phyloP scores from a whole-genome alignment of 805 yeast genomes.

The Monosporozyma aquatica region DNA sequence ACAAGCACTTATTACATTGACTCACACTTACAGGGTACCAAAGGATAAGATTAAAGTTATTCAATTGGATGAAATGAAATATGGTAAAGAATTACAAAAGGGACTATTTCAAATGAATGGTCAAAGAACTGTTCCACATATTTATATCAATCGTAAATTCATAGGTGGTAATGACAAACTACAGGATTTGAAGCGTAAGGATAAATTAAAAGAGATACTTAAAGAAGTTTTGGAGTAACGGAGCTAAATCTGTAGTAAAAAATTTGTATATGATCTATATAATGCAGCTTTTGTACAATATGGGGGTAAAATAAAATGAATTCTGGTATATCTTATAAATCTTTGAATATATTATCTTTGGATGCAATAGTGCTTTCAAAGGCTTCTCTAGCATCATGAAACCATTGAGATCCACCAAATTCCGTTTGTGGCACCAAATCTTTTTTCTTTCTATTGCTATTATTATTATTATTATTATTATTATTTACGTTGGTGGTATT shows the following conservation, averaged over 20 bases:
- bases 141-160: conserved; percentile 83
- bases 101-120: conserved; percentile 72
- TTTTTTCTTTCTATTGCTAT: conserved; percentile 7
- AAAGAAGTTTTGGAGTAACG: not conserved
- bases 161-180: conserved; percentile 92
- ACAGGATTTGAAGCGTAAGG: conserved; percentile 57
- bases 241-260: not conserved
- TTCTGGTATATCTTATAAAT: too few species aligned
- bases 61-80: conserved; percentile 42
- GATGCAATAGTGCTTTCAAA: conserved; percentile 13
- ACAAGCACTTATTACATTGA: conserved; percentile 35
- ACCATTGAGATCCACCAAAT: conserved; percentile 26
- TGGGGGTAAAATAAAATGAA: too few species aligned
- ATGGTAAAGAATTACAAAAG: conserved; percentile 72
- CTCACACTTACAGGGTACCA: conserved; percentile 36
- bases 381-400: conserved; percentile 15
- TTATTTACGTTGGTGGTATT: too few species aligned
- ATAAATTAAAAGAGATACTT: conserved; percentile 38
- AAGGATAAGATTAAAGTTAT: conserved; percentile 31
- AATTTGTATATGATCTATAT: not conserved
- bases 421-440: conserved; percentile 25
- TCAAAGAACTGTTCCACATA: conserved; percentile 87
- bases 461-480: not conserved
- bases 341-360: conserved; percentile 2
- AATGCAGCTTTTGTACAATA: too few species aligned